A percentile compares a stretch with the other conserved stretches of the same genome.
Evolutionary conservation across 495 filamentous ascomycete species (phyloP).

Genomic region (Aspergillus coremiiformis): DNA sequence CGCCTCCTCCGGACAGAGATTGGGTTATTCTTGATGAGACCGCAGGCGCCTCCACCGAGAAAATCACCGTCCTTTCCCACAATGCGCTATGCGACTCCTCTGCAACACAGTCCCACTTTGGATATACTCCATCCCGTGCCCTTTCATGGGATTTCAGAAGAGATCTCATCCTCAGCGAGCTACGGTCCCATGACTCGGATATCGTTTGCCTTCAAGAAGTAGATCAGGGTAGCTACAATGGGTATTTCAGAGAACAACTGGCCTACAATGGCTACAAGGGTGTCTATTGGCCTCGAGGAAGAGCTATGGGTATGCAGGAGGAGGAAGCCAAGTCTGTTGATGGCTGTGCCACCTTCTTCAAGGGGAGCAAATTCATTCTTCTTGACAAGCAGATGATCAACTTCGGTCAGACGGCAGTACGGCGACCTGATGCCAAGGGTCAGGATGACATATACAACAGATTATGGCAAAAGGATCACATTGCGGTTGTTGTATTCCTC

Average conservation of each 20-base stretch:
- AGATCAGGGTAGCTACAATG: conserved; percentile 80
- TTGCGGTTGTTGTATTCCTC: conserved; percentile 81
- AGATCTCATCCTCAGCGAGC: conserved; percentile 70
- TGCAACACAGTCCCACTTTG: conserved; percentile 74
- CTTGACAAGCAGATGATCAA: conserved; percentile 91
- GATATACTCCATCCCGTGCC: conserved; percentile 73
- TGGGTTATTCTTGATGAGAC: conserved; percentile 63
- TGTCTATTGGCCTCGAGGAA: conserved; percentile 77
- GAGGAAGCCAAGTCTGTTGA: conserved; percentile 81
- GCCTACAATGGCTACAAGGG: conserved; percentile 85
- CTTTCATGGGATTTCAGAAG: conserved; percentile 81
- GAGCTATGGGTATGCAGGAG: conserved; percentile 84
- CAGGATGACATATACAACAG: conserved; percentile 96
- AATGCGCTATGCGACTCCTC: conserved; percentile 93
- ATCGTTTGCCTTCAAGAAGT: conserved; percentile 91
- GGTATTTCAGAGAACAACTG: conserved; percentile 76
- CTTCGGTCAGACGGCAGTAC: conserved; percentile 85
- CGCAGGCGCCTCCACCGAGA: conserved; percentile 41
- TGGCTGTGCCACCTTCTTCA: conserved; percentile 95
- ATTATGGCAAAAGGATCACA: conserved; percentile 95
- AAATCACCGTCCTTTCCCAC: conserved; percentile 77
- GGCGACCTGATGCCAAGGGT: conserved; percentile 88
- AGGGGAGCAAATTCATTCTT: conserved; percentile 80
- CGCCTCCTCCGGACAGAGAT: conserved; percentile 67
- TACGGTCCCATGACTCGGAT: conserved; percentile 74